Evolutionary conservation across 2,329 filamentous ascomycete genomes (phyloP), one percentile per base, ranked within the genome.

Genomic region (Trichoderma lentiforme): DNA sequence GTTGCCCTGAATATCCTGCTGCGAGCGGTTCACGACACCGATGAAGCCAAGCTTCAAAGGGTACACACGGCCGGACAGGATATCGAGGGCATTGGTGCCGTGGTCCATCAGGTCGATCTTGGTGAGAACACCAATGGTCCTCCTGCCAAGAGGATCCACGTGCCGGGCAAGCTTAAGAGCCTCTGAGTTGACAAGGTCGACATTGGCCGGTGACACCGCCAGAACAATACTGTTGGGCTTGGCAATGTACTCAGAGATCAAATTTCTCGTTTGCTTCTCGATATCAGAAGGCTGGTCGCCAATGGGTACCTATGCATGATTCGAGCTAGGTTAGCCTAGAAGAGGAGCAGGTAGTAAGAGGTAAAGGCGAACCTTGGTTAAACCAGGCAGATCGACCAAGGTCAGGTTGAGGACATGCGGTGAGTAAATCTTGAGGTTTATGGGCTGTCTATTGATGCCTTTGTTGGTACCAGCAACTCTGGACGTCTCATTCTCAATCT

Each of bases 81-180:
- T 99, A 79, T 99, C 96, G 76, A 99, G 87, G 18, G 96, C 96
- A 79, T 99, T 98, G 71, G 96, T 99, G 74, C 96, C 96, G 79
- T 99, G 95, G 79, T 99, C 96, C 96, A 99, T 99, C 72, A 99
- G 85, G 81, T 99, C 96, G 75, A 99, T 86, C 84, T 99, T 99
- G 73, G 96, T 98, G 73, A 99, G 87, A 71, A 99, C 95, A 78
- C 96, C 96, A 79, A 99, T 98, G 24, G 96, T 99, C 80, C 96
- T 90, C 82, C 93, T 91, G 74, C 96, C 96, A 82, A 97, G 91
- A 2, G 96, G 92, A 82, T 99, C 96, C 70, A 99, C 96, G 89
- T 99, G 94, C 68, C 96, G 92, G 73, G 96, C 96, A 73, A 99
- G 91, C 83, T 99, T 99, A 77, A 99, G 85, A 8, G 96, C 95